These are phyloP conservation scores for Phylloporus arenicola DNA, from an alignment of 768 basidiomycete species.

Conservation along the genomic window DNA sequence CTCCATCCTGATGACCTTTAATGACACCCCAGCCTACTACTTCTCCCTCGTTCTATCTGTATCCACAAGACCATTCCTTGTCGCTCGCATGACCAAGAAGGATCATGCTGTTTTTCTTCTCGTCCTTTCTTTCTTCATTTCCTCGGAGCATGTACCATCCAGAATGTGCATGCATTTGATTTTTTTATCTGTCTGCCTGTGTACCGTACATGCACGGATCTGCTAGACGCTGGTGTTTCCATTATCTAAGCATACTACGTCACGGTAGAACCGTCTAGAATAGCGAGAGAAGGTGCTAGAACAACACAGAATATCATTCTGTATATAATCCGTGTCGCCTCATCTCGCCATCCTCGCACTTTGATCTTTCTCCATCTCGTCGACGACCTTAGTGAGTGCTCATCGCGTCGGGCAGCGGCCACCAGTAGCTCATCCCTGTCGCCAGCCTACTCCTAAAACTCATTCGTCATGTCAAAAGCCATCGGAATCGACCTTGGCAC, in stretches of 20 bases:
- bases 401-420: background rate
- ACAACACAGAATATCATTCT: conserved; percentile 23
- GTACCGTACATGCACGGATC: conserved; percentile 25
- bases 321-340: conserved; percentile 25
- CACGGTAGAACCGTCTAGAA: conserved; percentile 33
- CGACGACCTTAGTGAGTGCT: conserved; percentile 16
- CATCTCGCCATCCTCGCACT: conserved; percentile 7
- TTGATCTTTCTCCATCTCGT: conserved; percentile 7
- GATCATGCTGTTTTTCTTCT: conserved; percentile 12
- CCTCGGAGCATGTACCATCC: conserved; percentile 22
- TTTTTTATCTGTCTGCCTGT: conserved; percentile 11
- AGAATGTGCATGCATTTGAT: conserved; percentile 25
- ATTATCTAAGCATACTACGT: conserved; percentile 32
- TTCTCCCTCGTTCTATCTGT: conserved; percentile 14
- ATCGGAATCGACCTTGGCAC: conserved; percentile 90
- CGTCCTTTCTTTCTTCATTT: conserved; percentile 1
- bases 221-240: conserved; percentile 21
- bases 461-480: conserved; percentile 60
- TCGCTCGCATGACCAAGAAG: conserved; percentile 11
- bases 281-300: conserved; percentile 30
- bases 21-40: conserved; percentile 25
- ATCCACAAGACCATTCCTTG: conserved; percentile 7
- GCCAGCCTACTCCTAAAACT: conserved; percentile 6
- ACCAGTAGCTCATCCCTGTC: conserved; percentile 6
- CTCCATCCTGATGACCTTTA: conserved; percentile 26